Conservation (phyloP, 2,329 filamentous ascomycete species). For the Calonectria montana region DNA sequence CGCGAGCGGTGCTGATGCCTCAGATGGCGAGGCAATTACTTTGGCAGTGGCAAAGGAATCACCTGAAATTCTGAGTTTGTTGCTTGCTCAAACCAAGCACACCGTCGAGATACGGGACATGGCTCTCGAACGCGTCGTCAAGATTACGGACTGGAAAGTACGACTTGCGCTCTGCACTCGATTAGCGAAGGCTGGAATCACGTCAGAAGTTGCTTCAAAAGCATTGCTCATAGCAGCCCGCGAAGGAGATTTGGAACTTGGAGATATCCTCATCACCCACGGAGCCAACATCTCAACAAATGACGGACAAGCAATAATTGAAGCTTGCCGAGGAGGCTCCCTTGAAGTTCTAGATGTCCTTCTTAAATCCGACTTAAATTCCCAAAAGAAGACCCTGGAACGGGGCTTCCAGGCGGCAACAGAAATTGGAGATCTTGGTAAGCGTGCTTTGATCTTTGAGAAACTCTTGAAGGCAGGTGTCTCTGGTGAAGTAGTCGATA, state of each 20-base stretch:
- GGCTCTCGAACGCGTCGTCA: conserved; percentile 57
- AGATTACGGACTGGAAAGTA: conserved; percentile 50
- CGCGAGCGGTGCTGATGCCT: conserved; percentile 59
- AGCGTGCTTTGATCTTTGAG: conserved; percentile 61
- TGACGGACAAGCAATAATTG: conserved; percentile 64
- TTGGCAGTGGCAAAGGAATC: conserved; percentile 59
- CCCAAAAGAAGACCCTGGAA: conserved; percentile 57
- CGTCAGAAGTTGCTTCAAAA: conserved; percentile 58
- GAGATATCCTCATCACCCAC: conserved; percentile 61
- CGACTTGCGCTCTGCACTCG: conserved; percentile 58
- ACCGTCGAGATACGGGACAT: conserved; percentile 51
- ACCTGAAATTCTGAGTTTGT: conserved; percentile 57
- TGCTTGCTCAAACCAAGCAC: conserved; percentile 54
- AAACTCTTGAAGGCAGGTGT: conserved; percentile 63
- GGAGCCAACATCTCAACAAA: conserved; percentile 64
- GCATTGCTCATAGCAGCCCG: conserved; percentile 63
- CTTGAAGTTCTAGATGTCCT: conserved; percentile 63
- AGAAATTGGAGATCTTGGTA: conserved; percentile 61
- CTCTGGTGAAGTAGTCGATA: conserved; percentile 61
- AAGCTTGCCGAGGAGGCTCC: conserved; percentile 64
- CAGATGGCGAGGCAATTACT: conserved; percentile 61
- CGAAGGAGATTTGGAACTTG: conserved; percentile 64
- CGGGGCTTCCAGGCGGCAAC: conserved; percentile 67
- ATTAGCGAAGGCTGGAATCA: conserved; percentile 59
- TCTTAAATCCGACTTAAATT: conserved; percentile 53